Conservation (phyloP, 768 basidiomycete genomes). For the Kondoa malvinella region DNA sequence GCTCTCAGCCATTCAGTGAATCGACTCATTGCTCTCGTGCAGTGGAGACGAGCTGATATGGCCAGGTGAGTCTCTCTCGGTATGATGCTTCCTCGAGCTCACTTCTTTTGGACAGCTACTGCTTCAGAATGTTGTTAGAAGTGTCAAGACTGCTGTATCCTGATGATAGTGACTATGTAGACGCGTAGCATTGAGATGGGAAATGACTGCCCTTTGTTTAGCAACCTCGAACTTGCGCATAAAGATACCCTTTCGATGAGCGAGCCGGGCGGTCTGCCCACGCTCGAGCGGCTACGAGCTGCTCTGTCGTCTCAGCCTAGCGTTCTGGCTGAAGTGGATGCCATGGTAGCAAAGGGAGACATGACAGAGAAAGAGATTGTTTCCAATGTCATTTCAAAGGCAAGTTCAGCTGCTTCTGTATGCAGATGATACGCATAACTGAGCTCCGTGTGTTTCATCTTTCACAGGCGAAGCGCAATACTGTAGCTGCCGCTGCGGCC, state of each 20-base stretch:
- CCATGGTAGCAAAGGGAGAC: not conserved
- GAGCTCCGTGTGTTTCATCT: too few species aligned
- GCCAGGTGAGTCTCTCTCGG: constrained; percentile 10
- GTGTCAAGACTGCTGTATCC: not conserved
- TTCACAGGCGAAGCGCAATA: not conserved
- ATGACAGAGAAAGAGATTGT: not conserved
- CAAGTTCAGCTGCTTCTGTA: not conserved
- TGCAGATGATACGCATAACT: not conserved
- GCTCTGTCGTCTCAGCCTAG: not conserved
- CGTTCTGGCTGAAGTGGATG: not conserved
- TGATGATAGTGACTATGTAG: too few species aligned
- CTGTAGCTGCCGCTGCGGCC: too few species aligned
- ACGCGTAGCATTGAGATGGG: too few species aligned
- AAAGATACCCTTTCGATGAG: too few species aligned
- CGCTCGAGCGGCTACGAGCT: not conserved
- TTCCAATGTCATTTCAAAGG: too few species aligned
- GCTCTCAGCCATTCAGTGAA: not conserved
- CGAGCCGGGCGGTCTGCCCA: not conserved
- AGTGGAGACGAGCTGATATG: constrained; percentile 27
- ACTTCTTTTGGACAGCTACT: too few species aligned
- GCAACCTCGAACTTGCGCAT: too few species aligned
- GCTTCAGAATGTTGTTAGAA: not conserved
- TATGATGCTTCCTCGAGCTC: not conserved
- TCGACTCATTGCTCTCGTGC: not conserved
- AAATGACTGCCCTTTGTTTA: too few species aligned